Base-by-base conservation (phyloP, 768 basidiomycete genomes). In the Lactifluus echinatus region DNA sequence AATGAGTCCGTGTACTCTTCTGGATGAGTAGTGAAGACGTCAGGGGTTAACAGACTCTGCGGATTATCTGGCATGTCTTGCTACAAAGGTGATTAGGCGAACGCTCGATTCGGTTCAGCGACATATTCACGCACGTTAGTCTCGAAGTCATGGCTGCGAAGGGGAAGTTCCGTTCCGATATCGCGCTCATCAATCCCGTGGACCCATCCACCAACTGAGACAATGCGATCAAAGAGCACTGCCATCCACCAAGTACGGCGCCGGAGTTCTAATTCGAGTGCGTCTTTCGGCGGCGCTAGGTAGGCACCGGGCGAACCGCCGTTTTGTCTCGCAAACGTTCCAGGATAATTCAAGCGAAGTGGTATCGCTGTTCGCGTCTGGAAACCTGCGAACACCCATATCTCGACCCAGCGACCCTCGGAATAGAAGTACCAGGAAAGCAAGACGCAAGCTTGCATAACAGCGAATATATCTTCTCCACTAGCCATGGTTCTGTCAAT, bases 221-320 rank as follows among this genome's bases (percentile, higher is more conserved):
- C 81, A 46, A 90, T 89, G 28, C 89, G 84, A 69, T 93, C 89
- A 67, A 92, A 91, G 45, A 90, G 71, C 39, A 93, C 82, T 19
- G 87, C 84, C 87, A 90, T 90, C 89, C 89, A 93, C 90, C 90
- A 93, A 4, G 89, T 86, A 51, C 90, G 78, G 49, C 90, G 77
- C 59, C 89, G 76, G 42, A 80, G 83, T 71, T 93, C 89, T 54
- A 90, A 70, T 61, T 92, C 90, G 19, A 79, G 79, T 42, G 81
- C 68, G 66, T 87, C 85, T 66, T 80, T 87, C 0, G 89, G 89
- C 14, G 89, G 87, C 3, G 85, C 82, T 14, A 93, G 73, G 69
- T 90, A 93, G 42, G 87, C 88, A 14, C 83, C 84, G 10, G 86
- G 83, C n/a, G 84, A 82, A 52, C 76, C 78, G 62, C 75, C 80